Conservation (phyloP, 2,329 filamentous ascomycete genomes). For the Aureobasidium sp. region DNA sequence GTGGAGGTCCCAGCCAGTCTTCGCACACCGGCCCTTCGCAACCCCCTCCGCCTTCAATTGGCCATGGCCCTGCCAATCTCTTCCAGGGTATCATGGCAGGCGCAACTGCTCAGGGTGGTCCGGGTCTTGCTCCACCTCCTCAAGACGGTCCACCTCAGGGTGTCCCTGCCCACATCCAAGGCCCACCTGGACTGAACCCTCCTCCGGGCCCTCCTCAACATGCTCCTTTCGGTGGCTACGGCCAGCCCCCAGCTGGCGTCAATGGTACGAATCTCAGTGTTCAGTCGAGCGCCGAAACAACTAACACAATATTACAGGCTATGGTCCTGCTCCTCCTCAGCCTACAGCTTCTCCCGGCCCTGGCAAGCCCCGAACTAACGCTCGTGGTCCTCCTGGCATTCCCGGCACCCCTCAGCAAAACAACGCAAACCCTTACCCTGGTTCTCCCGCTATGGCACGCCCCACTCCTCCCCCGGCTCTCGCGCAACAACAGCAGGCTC, state of each 20-base stretch:
- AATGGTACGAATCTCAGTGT: constrained; percentile 46
- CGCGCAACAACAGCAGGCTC: constrained; percentile 29
- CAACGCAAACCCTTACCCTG: constrained; percentile 77
- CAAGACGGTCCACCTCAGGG: constrained; percentile 55
- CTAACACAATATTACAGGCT: constrained; percentile 46
- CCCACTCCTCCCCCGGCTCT: constrained; percentile 59
- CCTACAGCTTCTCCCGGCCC: constrained; percentile 83
- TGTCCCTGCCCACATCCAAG: constrained; percentile 59
- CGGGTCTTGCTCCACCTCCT: constrained; percentile 65
- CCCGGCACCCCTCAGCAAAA: constrained; percentile 90
- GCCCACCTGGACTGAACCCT: constrained; percentile 58
- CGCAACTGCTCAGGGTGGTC: constrained; percentile 71
- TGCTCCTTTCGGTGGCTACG: constrained; percentile 61
- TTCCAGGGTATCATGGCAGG: constrained; percentile 97
- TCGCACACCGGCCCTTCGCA: constrained; percentile 72
- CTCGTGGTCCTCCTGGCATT: constrained; percentile 49
- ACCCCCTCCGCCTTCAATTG: constrained; percentile 76
- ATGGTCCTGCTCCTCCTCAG: constrained; percentile 74
- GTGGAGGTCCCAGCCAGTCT: constrained; percentile 56
- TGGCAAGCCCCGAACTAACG: constrained; percentile 58
- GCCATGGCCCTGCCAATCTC: constrained; percentile 79
- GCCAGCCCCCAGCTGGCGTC: constrained; percentile 53
- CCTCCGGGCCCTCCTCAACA: constrained; percentile 56
- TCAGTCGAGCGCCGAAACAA: constrained; percentile 5
- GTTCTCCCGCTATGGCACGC: constrained; percentile 82